Evolutionary conservation across 495 filamentous ascomycete genomes (phyloP).

Genomic region (Penicillium samsonianum): DNA sequence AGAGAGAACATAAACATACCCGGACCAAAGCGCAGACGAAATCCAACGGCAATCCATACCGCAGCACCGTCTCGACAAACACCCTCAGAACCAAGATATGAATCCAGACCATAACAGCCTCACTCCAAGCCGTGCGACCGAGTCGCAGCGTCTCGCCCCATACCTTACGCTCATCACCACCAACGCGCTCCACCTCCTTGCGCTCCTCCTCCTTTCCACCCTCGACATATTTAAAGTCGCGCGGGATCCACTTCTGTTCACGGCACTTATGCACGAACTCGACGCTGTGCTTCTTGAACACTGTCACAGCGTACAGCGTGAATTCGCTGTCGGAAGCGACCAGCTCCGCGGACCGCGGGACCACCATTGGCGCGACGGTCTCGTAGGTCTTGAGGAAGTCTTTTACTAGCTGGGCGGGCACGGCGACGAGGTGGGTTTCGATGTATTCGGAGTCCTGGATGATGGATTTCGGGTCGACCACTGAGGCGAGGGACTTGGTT

Average conservation of each 20-base stretch:
- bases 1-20: constrained; percentile 65
- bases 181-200: constrained; percentile 76
- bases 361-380: constrained; percentile 78
- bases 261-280: constrained; percentile 89
- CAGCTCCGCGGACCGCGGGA: constrained; percentile 79
- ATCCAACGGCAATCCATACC: constrained; percentile 87
- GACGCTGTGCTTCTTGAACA: constrained; percentile 83
- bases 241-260: constrained; percentile 88
- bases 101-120: constrained; percentile 91
- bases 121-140: constrained; percentile 85
- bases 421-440: constrained; percentile 88
- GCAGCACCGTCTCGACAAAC: constrained; percentile 94
- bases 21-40: constrained; percentile 81
- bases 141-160: constrained; percentile 89
- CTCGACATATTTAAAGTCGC: constrained; percentile 90
- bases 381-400: constrained; percentile 91
- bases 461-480: constrained; percentile 76
- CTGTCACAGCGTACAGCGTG: constrained; percentile 81
- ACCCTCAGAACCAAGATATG: constrained; percentile 89
- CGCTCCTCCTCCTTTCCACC: constrained; percentile 86
- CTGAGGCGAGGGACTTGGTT: constrained; percentile 85
- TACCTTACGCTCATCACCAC: constrained; percentile 78
- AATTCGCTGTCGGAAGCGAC: constrained; percentile 86
- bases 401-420: constrained; percentile 74
- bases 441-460: constrained; percentile 93